A percentile compares a stretch with the other conserved stretches of the same genome.
Evolutionary conservation across 139 green algal species (phyloP).

Genomic region (Mesotaenium endlicherianum): DNA sequence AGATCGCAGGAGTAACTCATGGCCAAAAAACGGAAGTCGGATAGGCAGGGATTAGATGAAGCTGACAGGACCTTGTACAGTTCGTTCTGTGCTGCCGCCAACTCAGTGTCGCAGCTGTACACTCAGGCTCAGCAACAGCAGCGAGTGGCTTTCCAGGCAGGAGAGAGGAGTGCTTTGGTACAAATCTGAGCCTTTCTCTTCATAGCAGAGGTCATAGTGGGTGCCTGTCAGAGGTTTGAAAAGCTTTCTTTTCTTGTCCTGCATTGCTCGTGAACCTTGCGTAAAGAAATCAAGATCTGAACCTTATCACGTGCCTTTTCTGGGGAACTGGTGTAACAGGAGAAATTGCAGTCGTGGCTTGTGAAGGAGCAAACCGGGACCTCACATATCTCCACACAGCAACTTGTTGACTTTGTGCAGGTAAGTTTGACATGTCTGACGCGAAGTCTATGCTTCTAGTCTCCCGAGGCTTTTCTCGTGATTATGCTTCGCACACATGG

Average conservation of each 20-base stretch:
- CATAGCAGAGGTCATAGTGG: too few species aligned
- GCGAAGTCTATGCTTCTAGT: too few species aligned
- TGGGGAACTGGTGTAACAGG: slow-evolving; percentile 4
- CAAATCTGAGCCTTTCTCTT: background rate
- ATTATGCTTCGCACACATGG: too few species aligned
- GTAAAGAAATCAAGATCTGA: too few species aligned
- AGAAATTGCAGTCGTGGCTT: background rate
- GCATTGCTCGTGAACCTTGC: background rate
- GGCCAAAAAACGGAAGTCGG: slow-evolving; percentile 51
- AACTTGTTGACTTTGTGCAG: slow-evolving; percentile 36
- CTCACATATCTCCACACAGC: slow-evolving; percentile 16
- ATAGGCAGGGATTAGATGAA: slow-evolving; percentile 38
- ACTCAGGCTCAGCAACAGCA: slow-evolving; percentile 47
- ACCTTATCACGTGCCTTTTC: background rate
- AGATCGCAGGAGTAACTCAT: too few species aligned
- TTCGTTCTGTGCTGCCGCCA: slow-evolving; percentile 45
- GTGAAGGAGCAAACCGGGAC: slow-evolving; percentile 1
- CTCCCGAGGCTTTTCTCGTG: too few species aligned
- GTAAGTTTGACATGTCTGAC: too few species aligned
- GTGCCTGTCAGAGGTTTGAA: too few species aligned
- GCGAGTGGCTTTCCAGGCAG: slow-evolving; percentile 32
- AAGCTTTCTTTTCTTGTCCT: background rate
- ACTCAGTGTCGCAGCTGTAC: slow-evolving; percentile 50
- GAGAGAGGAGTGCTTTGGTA: slow-evolving; percentile 27
- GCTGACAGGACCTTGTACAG: slow-evolving; percentile 37